Percentiles rank a stretch among this genome's conserved stretches.
phyloP scores from a whole-genome alignment of 2,329 filamentous ascomycete genomes.

The Uncinocarpus reesii region DNA sequence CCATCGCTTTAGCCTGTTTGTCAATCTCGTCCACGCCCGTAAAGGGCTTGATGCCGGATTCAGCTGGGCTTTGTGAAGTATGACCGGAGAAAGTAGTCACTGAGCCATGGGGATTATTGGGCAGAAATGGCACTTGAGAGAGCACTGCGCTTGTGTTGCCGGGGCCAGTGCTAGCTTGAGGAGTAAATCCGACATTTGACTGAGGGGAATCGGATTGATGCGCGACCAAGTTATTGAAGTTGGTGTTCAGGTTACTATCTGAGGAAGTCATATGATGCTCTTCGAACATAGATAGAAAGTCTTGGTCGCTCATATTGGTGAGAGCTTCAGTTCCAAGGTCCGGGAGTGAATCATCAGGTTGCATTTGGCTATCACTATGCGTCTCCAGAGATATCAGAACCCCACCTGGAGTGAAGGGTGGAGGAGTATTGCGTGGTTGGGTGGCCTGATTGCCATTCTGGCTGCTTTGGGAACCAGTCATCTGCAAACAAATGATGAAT shows the following conservation, averaged over 20 bases:
- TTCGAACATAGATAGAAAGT: slow-evolving; percentile 3
- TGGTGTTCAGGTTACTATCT: neutral
- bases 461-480: too few relatives aligned
- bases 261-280: neutral
- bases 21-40: neutral
- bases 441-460: neutral
- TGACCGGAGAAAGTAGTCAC: neutral
- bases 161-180: neutral
- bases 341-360: neutral
- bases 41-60: neutral
- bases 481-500: neutral
- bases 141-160: neutral
- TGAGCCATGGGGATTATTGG: too few relatives aligned
- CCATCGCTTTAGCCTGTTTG: neutral
- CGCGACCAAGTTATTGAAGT: neutral
- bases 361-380: neutral
- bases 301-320: neutral
- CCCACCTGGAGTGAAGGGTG: neutral
- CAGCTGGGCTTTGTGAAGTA: neutral
- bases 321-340: slow-evolving; percentile 3
- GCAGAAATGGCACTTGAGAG: neutral
- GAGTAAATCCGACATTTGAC: neutral
- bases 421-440: neutral
- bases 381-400: neutral
- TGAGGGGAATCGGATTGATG: neutral